phyloP scores from a whole-genome alignment of 1,284 basidiomycete species.

The Heliocybe sulcata region DNA sequence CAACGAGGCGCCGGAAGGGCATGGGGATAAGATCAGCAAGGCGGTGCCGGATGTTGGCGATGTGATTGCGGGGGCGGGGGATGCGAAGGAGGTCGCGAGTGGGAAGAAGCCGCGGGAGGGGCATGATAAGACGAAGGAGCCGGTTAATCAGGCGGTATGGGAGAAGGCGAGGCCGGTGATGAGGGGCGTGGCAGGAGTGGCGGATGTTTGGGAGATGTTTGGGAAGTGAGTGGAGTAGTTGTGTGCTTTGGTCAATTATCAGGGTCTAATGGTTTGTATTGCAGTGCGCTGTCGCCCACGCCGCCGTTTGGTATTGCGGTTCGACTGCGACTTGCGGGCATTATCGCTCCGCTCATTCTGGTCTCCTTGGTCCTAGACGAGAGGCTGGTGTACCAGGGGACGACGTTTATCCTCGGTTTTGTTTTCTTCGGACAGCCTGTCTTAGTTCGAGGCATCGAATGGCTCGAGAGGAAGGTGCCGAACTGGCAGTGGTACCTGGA shows the following conservation, averaged over 20 bases:
- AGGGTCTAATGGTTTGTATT: not conserved
- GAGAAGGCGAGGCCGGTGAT: conserved; percentile 27
- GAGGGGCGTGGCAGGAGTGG: conserved; percentile 18
- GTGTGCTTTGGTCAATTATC: not conserved
- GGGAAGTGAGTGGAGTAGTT: conserved; percentile 19
- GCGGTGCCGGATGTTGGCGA: conserved; percentile 18
- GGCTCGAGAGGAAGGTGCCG: conserved; percentile 33
- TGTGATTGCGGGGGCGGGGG: conserved; percentile 17
- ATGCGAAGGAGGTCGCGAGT: conserved; percentile 23
- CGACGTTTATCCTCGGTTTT: conserved; percentile 36
- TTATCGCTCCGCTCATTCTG: conserved; percentile 23
- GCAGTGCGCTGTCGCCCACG: conserved; percentile 26
- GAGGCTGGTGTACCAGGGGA: conserved; percentile 30
- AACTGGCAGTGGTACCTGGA: conserved; percentile 39
- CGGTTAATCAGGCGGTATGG: conserved; percentile 23
- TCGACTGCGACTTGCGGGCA: conserved; percentile 22
- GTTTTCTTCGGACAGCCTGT: conserved; percentile 45
- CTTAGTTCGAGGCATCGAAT: conserved; percentile 26
- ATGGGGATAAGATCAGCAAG: conserved; percentile 8
- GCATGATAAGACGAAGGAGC: conserved; percentile 24
- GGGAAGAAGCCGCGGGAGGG: conserved; percentile 15
- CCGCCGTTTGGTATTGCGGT: conserved; percentile 25
- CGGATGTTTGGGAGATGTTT: conserved; percentile 28
- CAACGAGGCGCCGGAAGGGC: conserved; percentile 16
- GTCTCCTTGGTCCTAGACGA: conserved; percentile 32